Base-by-base conservation (phyloP, 208 protist genomes). In the Lotmaria passim region DNA sequence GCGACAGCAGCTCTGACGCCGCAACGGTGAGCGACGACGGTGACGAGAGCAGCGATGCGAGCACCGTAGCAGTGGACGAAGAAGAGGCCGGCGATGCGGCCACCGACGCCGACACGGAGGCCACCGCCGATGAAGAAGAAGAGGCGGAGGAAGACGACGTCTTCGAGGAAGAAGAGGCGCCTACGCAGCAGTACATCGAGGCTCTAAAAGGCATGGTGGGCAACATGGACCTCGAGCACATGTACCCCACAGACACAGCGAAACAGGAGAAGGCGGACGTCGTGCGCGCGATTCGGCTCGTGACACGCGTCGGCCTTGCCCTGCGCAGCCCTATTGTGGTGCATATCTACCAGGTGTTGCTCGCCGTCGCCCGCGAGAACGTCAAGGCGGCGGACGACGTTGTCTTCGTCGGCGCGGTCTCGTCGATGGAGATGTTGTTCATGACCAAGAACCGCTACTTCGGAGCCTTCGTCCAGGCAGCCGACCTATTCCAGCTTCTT, bases 101-200 rank as follows among this genome's bases (percentile, higher is more conserved):
- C 23, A 38, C 61, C 5, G 66, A 75, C 7, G 65, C 43, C 33
- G 65, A 47, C 11, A 60, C 33, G 19, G 55, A 78, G 17, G 57
- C 24, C 14, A 21, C 53, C 39, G 75, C 26, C 47, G 60, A 38
- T 46, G 41, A 44, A 15, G 43, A 72, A 33, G 43, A 30, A 1
- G 73, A 63, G 26, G 71, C 73, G 0, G 75, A 66, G 3, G 69
- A 74, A 3, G 73, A 58, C n/a, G 65, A 66, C 33, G 69, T 73
- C 6, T 69, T 81, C 19, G 83, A 87, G 24, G 86, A 90, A 26
- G 91, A 93, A 44, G 91, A 96, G 74, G 64, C 82, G 28, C 85
- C 91, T 28, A 96, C 91, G 48, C 82, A 94, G 76, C 76, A 94
- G 68, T 96, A 93, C 77, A 83, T 96, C 50, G 79, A 91, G 11